Evolutionary conservation across 2,329 filamentous ascomycete species (phyloP), one percentile per base, ranked within the genome.

Genomic region (Elsinoe necatrix): DNA sequence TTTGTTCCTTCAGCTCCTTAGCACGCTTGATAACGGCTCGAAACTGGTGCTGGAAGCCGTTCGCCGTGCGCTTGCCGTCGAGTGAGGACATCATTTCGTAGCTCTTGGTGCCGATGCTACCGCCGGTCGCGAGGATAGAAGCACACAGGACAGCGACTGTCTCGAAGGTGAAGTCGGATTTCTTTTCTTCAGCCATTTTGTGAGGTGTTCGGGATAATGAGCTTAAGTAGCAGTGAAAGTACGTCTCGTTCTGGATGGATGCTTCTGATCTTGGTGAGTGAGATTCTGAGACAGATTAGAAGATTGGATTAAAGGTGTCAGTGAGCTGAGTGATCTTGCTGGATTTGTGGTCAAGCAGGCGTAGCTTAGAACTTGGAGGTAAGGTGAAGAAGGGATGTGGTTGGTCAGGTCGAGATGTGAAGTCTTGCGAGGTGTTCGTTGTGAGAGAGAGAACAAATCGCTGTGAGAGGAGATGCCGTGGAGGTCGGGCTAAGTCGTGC

Each of bases 1-100:
- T 41, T 43, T 61, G 21, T 9, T 41, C 54, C 7, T 54, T 31
- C 20, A 69, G 25, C 56, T 67, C 64, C 12, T 61, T 60, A 21
- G 64, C 67, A 11, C 63, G 59, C 9, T 56, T 58, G 58, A 68
- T 67, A 56, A 66, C 64, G 1, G 35, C 51, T 25, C 66, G 65
- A 54, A 69, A 68, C 34, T 59, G 43, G 52, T 68, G 66, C 29
- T 68, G 35, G 57, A 63, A 67, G 34, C 45, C 54, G 11, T 57
- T 55, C 4, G 59, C 35, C 21, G 54, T 57, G 37, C 60, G 59
- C 0, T 39, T 61, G 37, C 64, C 62, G 45, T 66, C 64, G 9
- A 67, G 51, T 3, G 45, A 37, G 1, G 60, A 42, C 66, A 69
- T 69, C n/a, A 68, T 54, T n/a, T 63, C 31, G 62, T 61, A 69